Base-by-base conservation (phyloP, 305 asterid species). In the Solanum hybrid region DNA sequence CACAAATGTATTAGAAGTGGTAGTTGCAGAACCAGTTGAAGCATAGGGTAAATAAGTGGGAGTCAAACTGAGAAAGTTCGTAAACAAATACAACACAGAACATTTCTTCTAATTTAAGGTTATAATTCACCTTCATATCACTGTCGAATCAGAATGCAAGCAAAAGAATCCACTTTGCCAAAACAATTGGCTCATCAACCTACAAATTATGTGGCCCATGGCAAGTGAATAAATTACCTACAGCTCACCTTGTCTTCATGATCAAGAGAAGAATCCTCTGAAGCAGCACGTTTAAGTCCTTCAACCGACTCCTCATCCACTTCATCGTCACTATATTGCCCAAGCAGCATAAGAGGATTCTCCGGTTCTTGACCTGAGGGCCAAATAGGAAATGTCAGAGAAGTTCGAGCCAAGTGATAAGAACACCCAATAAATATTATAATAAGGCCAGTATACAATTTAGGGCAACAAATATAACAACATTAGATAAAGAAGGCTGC, bases 281-380 rank as follows among this genome's bases (percentile, higher is more conserved):
- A 79, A 87, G 38, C 89, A 89, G 91, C 95, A 90, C 78, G 88
- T 88, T 90, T 65, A 14, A 87, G 83, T 78, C 87, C 93, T 76
- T 91, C 95, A 89, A 92, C 91, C 81, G 96, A 91, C 75, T 84
- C 96, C 33, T 91, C 96, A 45, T 97, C 98, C 93, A 91, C 82
- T 72, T 97, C 99, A 75, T 97, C 99, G 93, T 97, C 99, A 89
- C 99, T 97, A 92, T 97, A 97, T 91, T 97, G 99, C 91, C 93
- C 99, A 88, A 97, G 98, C 91, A 97, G 94, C 90, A 94, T 90
- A 86, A 97, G 95, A 87, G 99, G 98, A 93, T 97, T 97, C 91
- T 92, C 96, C 73, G 91, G 92, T 91, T 90, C 92, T 92, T 91
- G 91, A 82, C 97, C 99, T 97, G 98, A 61, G 82, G 79, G 91